Evolutionary conservation across 371 early-diverging fungal species (phyloP).

Genomic region (Syncephalis plumigaleata): DNA sequence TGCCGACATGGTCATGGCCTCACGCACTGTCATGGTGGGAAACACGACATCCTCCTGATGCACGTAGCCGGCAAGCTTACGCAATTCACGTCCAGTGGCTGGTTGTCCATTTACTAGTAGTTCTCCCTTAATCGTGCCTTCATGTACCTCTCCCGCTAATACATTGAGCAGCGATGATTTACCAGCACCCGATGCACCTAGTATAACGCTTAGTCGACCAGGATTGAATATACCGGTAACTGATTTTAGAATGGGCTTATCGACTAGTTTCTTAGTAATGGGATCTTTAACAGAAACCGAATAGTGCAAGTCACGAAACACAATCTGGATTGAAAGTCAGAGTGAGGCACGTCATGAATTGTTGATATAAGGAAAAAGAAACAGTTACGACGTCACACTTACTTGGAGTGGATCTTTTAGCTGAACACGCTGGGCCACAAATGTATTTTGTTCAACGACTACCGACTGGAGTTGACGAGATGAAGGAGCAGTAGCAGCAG

Average conservation of each 20-base stretch:
- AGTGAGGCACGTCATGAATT: too few species aligned
- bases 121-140: not conserved
- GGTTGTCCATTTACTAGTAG: not conserved
- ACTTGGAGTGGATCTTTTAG: too few species aligned
- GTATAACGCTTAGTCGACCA: not conserved
- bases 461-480: too few species aligned
- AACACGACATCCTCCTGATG: slow-evolving; percentile 77
- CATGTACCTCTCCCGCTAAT: not conserved
- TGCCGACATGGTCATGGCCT: slow-evolving; percentile 64
- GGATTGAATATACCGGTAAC: not conserved
- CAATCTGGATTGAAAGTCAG: not conserved
- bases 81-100: not conserved
- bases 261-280: not conserved
- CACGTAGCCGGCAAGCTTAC: slow-evolving; percentile 35
- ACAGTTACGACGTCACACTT: too few species aligned
- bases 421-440: too few species aligned
- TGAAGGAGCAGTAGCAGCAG: too few species aligned
- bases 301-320: not conserved
- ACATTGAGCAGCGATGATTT: not conserved
- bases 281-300: not conserved
- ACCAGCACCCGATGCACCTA: not conserved
- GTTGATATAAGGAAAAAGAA: too few species aligned
- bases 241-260: not conserved
- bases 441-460: not conserved
- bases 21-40: slow-evolving; percentile 63